Conservation (phyloP, 352 stramenopile species). For the Globisporangium paddicum region DNA sequence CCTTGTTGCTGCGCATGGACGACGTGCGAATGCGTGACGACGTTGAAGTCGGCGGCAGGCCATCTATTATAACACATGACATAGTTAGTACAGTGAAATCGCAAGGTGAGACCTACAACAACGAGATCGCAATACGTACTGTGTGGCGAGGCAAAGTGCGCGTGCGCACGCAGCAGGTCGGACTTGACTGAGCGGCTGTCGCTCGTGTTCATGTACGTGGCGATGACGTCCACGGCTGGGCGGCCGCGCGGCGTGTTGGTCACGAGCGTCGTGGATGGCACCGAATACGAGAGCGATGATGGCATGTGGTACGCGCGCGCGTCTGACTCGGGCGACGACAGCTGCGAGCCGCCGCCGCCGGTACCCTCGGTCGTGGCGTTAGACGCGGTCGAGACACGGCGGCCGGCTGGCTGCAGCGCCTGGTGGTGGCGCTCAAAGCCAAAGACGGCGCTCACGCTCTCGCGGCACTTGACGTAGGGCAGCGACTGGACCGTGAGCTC, state of each 20-base stretch:
- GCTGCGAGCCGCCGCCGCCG: slow-evolving; percentile 3
- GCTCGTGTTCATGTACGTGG: slow-evolving; percentile 88
- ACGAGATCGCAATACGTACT: slow-evolving; percentile 12
- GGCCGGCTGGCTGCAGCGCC: slow-evolving; percentile 4
- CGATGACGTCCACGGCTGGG: slow-evolving; percentile 79
- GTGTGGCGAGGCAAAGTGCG: slow-evolving; percentile 69
- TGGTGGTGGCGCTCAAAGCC: slow-evolving; percentile 32
- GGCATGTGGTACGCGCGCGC: slow-evolving; percentile 33
- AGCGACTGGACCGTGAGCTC: slow-evolving; percentile 54
- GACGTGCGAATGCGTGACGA: slow-evolving; percentile 43
- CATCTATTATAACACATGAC: slow-evolving; percentile 23
- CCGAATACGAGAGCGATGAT: slow-evolving; percentile 66
- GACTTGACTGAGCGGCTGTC: slow-evolving; percentile 74
- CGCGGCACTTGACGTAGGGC: slow-evolving; percentile 61
- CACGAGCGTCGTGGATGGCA: slow-evolving; percentile 48
- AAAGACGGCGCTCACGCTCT: slow-evolving; percentile 50
- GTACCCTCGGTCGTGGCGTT: slow-evolving; percentile 24
- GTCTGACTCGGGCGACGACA: slow-evolving; percentile 21
- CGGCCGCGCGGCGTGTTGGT: slow-evolving; percentile 65
- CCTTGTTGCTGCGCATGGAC: slow-evolving; percentile 34
- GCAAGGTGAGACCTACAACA: slow-evolving; percentile 11
- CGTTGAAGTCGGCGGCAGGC: slow-evolving; percentile 46
- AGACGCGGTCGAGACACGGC: slow-evolving; percentile 42
- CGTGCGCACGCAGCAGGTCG: slow-evolving; percentile 70
- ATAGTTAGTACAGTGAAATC: slow-evolving; percentile 15